Base-by-base conservation (phyloP, 2,329 filamentous ascomycete species). In the Botrytis cinerea region DNA sequence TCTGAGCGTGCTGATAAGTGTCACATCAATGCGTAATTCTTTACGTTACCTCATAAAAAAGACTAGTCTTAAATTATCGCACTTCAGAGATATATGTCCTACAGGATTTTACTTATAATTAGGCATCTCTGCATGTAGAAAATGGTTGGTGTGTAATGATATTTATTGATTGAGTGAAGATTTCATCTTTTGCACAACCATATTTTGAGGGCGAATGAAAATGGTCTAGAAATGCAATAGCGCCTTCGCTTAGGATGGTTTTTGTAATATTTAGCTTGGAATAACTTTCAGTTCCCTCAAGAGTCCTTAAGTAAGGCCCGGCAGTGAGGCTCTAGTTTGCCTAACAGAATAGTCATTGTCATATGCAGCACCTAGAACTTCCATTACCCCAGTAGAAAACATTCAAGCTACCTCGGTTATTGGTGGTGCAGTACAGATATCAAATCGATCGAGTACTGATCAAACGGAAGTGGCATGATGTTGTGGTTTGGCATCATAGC, bases 11-110 rank as follows among this genome's bases (percentile, higher is more conserved):
- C 9, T 12, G 12, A 22, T 22, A 5, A 59, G 1, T 32, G 16
- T 8, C 28, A 32, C 16, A 18, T 22, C 0, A 20, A 22, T 35
- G 7, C 3, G 3, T 3, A 10, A 0, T 5, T 59, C 18, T 1
- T 54, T 7, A 8, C 2, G 51, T 18, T 25, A 54, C 51, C 6
- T 12, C 0, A 18, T 6, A 2, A 54, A 28, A 18, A 54, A 28
- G 2, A n/a, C n/a, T 0, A n/a, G 16, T n/a, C 6, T 6, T 18
- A 8, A 54, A 8, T 28, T 12, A 8, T 3, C 14, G 6, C 51
- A 12, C 25, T 16, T 16, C 51, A 2, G 3, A 28, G 14, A n/a
- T 8, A 28, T 54, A 8, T 54, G 0, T n/a, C 51, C 6, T 16
- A 28, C 10, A 54, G 25, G 28, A 54, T 12, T 28, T 18, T 16